phyloP scores from a whole-genome alignment of 2,329 filamentous ascomycete genomes.

The Berkeleyomyces basicola region DNA sequence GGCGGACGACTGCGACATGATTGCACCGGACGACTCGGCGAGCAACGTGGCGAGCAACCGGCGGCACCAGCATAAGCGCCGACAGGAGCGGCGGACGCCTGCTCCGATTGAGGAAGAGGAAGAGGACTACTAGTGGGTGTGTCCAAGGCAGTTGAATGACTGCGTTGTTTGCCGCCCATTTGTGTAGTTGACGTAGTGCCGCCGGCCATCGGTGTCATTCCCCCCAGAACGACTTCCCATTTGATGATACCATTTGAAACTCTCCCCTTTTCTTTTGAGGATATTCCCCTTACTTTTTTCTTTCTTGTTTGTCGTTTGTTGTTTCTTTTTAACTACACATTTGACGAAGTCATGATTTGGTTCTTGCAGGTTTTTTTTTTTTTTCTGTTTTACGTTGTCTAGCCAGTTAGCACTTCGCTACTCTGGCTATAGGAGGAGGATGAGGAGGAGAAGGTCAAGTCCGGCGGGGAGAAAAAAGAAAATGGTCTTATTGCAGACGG shows the following conservation, averaged over 20 bases:
- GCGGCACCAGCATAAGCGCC: slow-evolving; percentile 48
- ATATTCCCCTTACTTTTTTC: not conserved
- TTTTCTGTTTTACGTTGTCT: not conserved
- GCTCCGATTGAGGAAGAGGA: slow-evolving; percentile 58
- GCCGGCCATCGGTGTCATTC: not conserved
- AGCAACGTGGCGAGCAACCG: slow-evolving; percentile 64
- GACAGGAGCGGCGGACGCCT: slow-evolving; percentile 52
- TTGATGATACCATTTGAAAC: not conserved
- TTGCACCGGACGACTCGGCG: slow-evolving; percentile 64
- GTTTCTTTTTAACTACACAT: not conserved
- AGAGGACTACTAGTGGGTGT: slow-evolving; percentile 32
- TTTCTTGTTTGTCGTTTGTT: slow-evolving; percentile 4
- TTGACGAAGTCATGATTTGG: slow-evolving; percentile 5
- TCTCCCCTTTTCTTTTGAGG: not conserved
- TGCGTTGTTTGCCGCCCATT: no score
- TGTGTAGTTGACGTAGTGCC: no score
- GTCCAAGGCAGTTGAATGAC: not conserved
- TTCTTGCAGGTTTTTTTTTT: slow-evolving; percentile 6
- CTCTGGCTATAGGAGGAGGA: not conserved
- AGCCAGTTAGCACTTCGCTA: slow-evolving; percentile 11
- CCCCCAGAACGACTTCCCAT: not conserved
- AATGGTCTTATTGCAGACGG: not conserved
- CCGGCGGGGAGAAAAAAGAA: not conserved
- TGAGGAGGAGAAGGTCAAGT: not conserved
- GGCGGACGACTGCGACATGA: slow-evolving; percentile 34